Evolutionary conservation across 1,284 basidiomycete genomes (phyloP).

Genomic region (Jaminaea rosea): DNA sequence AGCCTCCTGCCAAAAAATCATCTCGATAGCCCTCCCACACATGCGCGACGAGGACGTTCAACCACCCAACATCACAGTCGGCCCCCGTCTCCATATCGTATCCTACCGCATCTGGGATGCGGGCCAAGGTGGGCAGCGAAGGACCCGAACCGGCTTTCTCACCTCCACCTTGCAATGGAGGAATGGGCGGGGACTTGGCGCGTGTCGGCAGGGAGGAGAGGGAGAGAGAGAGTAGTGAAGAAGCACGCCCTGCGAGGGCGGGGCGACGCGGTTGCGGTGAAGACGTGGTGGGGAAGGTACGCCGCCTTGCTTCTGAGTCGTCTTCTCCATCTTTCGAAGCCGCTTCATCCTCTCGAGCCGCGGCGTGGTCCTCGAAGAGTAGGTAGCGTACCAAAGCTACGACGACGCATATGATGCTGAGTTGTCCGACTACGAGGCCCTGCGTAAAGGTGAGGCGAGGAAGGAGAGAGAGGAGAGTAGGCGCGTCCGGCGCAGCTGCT

Average conservation of each 20-base stretch:
- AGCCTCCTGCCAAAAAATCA: constrained; percentile 47
- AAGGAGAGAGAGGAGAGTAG: background rate
- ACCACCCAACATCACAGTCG: constrained; percentile 48
- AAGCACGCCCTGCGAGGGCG: background rate
- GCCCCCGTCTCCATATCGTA: background rate
- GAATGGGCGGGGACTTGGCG: background rate
- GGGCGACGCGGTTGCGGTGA: background rate
- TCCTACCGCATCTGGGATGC: background rate
- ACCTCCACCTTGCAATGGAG: background rate
- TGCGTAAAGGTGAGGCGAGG: constrained; percentile 51
- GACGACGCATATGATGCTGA: constrained; percentile 46
- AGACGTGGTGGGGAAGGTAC: background rate
- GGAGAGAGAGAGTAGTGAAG: background rate
- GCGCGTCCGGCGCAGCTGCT: too few species aligned
- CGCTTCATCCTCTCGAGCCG: constrained; percentile 18
- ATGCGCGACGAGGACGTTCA: constrained; percentile 55
- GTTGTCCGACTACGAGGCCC: constrained; percentile 53
- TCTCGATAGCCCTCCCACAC: constrained; percentile 48
- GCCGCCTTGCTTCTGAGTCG: background rate
- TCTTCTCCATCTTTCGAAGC: background rate
- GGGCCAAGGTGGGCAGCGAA: background rate
- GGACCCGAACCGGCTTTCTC: background rate
- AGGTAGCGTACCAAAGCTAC: constrained; percentile 51
- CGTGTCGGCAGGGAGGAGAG: background rate
- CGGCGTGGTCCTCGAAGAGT: constrained; percentile 51